Conservation (phyloP, 2,329 filamentous ascomycete species). For the Ascochyta clinopodiicola region DNA sequence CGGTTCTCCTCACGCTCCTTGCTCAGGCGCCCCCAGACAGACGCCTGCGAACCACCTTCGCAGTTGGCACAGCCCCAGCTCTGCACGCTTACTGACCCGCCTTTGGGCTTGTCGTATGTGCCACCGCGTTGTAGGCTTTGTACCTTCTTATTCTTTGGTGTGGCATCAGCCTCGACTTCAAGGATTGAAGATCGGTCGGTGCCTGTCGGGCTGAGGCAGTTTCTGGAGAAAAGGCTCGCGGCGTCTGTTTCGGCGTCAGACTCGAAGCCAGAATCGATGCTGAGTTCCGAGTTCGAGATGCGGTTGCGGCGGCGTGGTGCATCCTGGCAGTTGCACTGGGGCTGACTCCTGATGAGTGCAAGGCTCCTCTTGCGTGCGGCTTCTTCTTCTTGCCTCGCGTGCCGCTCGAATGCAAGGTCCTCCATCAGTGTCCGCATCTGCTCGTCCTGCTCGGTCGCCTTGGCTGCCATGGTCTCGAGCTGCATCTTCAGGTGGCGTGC, state of each 20-base stretch:
- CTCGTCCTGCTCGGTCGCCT: slow-evolving; percentile 62
- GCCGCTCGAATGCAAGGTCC: slow-evolving; percentile 44
- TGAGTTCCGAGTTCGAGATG: slow-evolving; percentile 44
- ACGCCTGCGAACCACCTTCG: slow-evolving; percentile 46
- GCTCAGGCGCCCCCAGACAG: slow-evolving; percentile 61
- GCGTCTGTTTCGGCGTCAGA: slow-evolving; percentile 62
- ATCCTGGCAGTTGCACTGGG: slow-evolving; percentile 26
- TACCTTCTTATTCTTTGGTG: slow-evolving; percentile 41
- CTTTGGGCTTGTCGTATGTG: slow-evolving; percentile 51
- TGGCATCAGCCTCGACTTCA: slow-evolving; percentile 42
- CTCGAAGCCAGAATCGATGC: slow-evolving; percentile 66
- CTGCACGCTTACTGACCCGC: slow-evolving; percentile 43
- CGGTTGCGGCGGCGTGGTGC: slow-evolving; percentile 40
- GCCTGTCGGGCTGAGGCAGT: slow-evolving; percentile 46
- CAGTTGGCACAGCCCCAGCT: slow-evolving; percentile 46
- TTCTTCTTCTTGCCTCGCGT: slow-evolving; percentile 44
- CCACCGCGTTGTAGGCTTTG: slow-evolving; percentile 35
- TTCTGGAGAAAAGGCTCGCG: slow-evolving; percentile 49
- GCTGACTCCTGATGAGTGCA: slow-evolving; percentile 35
- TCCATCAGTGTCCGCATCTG: slow-evolving; percentile 53
- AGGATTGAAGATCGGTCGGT: slow-evolving; percentile 45
- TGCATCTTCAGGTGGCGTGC: slow-evolving; percentile 65
- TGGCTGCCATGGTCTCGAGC: slow-evolving; percentile 65
- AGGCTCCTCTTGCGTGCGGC: slow-evolving; percentile 42
- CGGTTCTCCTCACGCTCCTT: slow-evolving; percentile 63